Percentiles rank a stretch among this genome's conserved stretches.
phyloP scores from a whole-genome alignment of 164 flowering plant genomes.

The Dillenia turbinata region DNA sequence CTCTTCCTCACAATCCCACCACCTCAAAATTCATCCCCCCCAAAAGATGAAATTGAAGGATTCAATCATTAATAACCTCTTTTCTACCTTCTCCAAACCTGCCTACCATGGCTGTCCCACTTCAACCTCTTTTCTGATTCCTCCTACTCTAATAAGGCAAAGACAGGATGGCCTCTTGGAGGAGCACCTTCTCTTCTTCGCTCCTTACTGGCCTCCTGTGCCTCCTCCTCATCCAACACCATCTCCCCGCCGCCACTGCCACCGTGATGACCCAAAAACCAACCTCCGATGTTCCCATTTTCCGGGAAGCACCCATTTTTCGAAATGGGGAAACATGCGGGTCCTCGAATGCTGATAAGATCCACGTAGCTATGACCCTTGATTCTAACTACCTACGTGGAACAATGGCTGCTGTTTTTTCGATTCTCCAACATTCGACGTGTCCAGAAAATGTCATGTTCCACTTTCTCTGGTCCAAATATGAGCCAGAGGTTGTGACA shows the following conservation, averaged over 20 bases:
- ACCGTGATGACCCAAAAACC: conserved; percentile 22
- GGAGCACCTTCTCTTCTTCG: background rate
- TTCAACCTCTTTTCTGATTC: no score
- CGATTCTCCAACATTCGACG: conserved; percentile 51
- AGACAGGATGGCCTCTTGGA: conserved; percentile 33
- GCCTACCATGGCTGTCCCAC: no score
- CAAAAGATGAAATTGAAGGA: no score
- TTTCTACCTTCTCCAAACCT: no score
- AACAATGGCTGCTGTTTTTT: conserved; percentile 45
- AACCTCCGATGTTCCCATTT: conserved; percentile 18
- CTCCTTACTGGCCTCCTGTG: conserved; percentile 25
- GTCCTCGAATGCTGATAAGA: conserved; percentile 2
- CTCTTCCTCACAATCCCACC: no score
- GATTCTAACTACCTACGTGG: conserved; percentile 45
- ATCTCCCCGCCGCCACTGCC: conserved; percentile 8
- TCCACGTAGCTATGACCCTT: conserved; percentile 43
- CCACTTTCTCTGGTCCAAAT: conserved; percentile 39
- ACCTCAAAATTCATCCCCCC: no score
- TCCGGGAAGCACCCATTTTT: conserved; percentile 40
- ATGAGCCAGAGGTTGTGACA: conserved; percentile 30
- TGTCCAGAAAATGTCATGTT: conserved; percentile 53
- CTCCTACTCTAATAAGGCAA: background rate
- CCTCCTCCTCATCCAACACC: background rate
- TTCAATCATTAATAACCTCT: no score
- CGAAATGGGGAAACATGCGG: conserved; percentile 29